phyloP scores from a whole-genome alignment of 768 basidiomycete species.

The Royoungia palumana region DNA sequence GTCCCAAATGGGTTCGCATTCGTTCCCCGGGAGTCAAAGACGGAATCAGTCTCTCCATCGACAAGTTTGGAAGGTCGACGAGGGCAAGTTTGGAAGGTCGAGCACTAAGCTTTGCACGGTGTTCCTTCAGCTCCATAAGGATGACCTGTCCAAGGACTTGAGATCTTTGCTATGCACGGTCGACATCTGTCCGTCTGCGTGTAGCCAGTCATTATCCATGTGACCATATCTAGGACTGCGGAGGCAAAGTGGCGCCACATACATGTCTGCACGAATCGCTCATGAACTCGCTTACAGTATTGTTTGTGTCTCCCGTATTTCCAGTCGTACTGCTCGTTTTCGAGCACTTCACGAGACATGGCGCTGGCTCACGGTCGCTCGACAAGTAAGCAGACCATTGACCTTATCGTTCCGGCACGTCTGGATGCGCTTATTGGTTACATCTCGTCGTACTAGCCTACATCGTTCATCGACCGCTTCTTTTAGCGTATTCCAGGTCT shows the following conservation, averaged over 20 bases:
- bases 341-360: slow-evolving; percentile 30
- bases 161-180: slow-evolving; percentile 24
- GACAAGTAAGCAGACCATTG: background rate
- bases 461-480: slow-evolving; percentile 19
- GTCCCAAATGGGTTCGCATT: slow-evolving; percentile 23
- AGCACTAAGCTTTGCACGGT: slow-evolving; percentile 5
- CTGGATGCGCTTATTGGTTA: slow-evolving; percentile 20
- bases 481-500: slow-evolving; percentile 22
- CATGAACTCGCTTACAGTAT: slow-evolving; percentile 22
- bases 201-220: background rate
- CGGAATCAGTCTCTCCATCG: slow-evolving; percentile 2
- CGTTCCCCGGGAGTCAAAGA: slow-evolving; percentile 22
- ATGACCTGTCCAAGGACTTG: slow-evolving; percentile 27
- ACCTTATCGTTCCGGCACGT: slow-evolving; percentile 27
- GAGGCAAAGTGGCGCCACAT: background rate
- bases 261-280: slow-evolving; percentile 19
- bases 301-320: slow-evolving; percentile 24
- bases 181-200: slow-evolving; percentile 23
- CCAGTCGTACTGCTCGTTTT: slow-evolving; percentile 28
- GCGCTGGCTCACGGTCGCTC: slow-evolving; percentile 16
- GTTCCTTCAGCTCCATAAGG: slow-evolving; percentile 24
- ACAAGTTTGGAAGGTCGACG: slow-evolving; percentile 26
- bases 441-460: slow-evolving; percentile 14
- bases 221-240: no score
- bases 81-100: slow-evolving; percentile 20